These are phyloP conservation scores for Sporothrix dimorphospora DNA, from an alignment of 2,329 filamentous ascomycete species.

Conservation along the genomic window DNA sequence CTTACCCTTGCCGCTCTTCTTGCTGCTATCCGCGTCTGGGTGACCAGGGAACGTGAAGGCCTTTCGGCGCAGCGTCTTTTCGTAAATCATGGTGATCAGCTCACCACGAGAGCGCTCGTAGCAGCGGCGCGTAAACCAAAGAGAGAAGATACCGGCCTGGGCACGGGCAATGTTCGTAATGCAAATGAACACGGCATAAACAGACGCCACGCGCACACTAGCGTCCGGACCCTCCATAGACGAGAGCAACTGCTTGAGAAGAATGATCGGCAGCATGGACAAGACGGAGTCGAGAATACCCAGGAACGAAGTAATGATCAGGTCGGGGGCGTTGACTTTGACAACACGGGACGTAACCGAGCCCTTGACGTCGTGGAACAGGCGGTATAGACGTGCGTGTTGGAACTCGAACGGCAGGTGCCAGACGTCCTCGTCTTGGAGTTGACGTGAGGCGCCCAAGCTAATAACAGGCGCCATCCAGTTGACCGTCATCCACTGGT, in stretches of 20 bases:
- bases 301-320: conserved; percentile 68
- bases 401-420: conserved; percentile 78
- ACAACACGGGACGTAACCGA: conserved; percentile 72
- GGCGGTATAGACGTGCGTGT: conserved; percentile 71
- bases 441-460: conserved; percentile 64
- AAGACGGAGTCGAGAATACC: conserved; percentile 63
- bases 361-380: conserved; percentile 73
- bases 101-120: conserved; percentile 86
- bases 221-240: conserved; percentile 61
- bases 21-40: conserved; percentile 38
- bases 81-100: conserved; percentile 69
- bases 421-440: conserved; percentile 84
- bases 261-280: conserved; percentile 64
- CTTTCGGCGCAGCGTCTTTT: conserved; percentile 67
- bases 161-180: conserved; percentile 61
- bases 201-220: conserved; percentile 60
- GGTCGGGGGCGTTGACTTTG: conserved; percentile 76
- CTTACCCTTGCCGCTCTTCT: conserved; percentile 37
- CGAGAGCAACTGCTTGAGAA: conserved; percentile 72
- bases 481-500: conserved; percentile 82
- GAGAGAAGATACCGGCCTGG: conserved; percentile 68
- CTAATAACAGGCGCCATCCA: conserved; percentile 79
- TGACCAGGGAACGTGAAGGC: conserved; percentile 60
- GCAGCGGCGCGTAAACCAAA: conserved; percentile 82
- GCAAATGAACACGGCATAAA: conserved; percentile 67